Percentiles rank a stretch among this genome's conserved stretches.
Conservation (phyloP, 2,329 filamentous ascomycete species). For the Fusarium sp. region DNA sequence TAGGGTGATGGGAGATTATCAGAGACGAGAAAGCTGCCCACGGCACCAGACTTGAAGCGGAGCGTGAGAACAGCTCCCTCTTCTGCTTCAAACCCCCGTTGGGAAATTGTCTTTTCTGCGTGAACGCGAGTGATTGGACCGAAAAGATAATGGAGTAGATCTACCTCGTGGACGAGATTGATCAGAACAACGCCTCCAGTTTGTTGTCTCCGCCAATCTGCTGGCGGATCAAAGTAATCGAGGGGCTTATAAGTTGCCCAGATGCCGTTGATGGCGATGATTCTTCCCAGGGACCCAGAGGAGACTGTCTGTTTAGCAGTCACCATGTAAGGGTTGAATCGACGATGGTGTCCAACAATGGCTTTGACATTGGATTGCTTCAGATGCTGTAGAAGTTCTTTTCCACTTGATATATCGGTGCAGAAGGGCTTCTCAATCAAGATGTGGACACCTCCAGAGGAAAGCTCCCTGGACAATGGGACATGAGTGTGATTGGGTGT, state of each 20-base stretch:
- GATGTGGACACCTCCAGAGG: constrained; percentile 62
- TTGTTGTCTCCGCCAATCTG: constrained; percentile 60
- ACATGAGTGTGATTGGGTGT: constrained; percentile 72
- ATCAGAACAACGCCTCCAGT: constrained; percentile 65
- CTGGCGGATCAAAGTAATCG: constrained; percentile 61
- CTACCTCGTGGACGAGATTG: constrained; percentile 72
- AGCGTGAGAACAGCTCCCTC: constrained; percentile 68
- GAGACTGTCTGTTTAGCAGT: constrained; percentile 60
- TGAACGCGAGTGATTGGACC: constrained; percentile 64
- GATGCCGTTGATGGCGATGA: constrained; percentile 66
- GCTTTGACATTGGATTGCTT: constrained; percentile 53
- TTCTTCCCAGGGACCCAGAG: constrained; percentile 55
- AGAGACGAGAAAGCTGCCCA: constrained; percentile 68
- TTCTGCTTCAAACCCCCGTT: constrained; percentile 62
- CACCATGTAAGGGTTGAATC: constrained; percentile 69
- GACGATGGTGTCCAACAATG: constrained; percentile 68
- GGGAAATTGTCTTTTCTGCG: constrained; percentile 59
- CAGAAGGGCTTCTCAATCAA: constrained; percentile 70
- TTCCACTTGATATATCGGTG: constrained; percentile 53
- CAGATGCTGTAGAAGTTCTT: constrained; percentile 46
- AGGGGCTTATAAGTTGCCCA: constrained; percentile 66
- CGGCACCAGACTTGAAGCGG: constrained; percentile 64
- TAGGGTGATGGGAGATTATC: constrained; percentile 65
- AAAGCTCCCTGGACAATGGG: constrained; percentile 60
- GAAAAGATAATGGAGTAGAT: constrained; percentile 68